Base-by-base conservation (phyloP, 768 basidiomycete species). In the Bullera alba region DNA sequence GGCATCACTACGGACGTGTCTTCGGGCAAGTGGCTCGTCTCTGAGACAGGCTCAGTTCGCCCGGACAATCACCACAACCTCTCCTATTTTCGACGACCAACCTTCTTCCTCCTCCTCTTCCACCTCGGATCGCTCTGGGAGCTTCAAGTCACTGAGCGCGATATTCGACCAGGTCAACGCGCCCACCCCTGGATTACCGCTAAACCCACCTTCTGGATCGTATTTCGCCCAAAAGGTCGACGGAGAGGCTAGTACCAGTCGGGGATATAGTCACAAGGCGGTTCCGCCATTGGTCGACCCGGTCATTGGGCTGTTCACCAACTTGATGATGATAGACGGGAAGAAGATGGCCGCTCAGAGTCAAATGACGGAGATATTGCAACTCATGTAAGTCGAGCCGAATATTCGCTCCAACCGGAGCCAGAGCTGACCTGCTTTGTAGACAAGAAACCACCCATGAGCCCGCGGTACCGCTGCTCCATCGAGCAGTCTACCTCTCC, bases 401-500 rank as follows among this genome's bases (percentile, higher is more conserved):
- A 16, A 29, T 44, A 15, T 28, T 3, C n/a, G 16, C 36, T 43
- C 19, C 28, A 19, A 15, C 22, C 46, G 26, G 42, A 26, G 12
- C 27, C 23, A 25, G 21, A 14, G 14, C 22, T 43, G 12, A 28
- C 42, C 21, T 43, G 6, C 10, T 43, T 41, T 34, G 10, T 43
- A 79, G 92, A 34, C 84, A 85, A 68, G 77, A 82, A 8, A 75
- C 84, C 51, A 92, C 88, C 15, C 78, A 83, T 47, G 79, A 81
- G 5, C 81, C 83, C n/a, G 85, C 90, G 0, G 75, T 89, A 28
- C 86, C 86, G 16, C 80, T 93, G 56, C 74, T 95, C 3, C 81
- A 83, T 32, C 72, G 82, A 62, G 91, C 90, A 0, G 74, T 95
- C 44, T 63, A 79, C 21, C 65, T 77, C 2, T 83, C 81, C 1